Conservation (phyloP, 805 yeast genomes). For the Pichia nanzhaoensis region DNA sequence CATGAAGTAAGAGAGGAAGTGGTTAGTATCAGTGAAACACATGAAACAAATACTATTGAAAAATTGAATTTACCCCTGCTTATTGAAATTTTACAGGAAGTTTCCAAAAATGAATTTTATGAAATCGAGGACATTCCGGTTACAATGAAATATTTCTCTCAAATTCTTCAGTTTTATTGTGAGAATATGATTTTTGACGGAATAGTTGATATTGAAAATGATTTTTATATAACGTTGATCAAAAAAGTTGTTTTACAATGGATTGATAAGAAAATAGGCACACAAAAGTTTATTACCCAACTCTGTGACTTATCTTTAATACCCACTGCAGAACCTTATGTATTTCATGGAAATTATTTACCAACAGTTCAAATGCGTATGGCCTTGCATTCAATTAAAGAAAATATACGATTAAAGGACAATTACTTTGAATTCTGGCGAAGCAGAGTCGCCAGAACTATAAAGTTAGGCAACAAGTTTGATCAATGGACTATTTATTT, state of each 20-base stretch:
- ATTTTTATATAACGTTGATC: slow-evolving; percentile 20
- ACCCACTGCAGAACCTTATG: slow-evolving; percentile 23
- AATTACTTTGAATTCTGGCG: slow-evolving; percentile 19
- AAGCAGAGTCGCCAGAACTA: background rate
- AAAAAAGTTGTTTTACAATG: slow-evolving; percentile 17
- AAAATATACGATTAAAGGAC: slow-evolving; percentile 17
- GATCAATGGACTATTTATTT: background rate
- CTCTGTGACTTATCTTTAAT: slow-evolving; percentile 21
- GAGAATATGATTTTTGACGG: slow-evolving; percentile 17
- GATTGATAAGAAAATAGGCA: slow-evolving; percentile 10
- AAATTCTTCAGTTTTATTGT: slow-evolving; percentile 20
- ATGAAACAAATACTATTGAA: background rate
- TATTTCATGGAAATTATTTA: slow-evolving; percentile 11
- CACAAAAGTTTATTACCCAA: slow-evolving; percentile 17
- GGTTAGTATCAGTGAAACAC: background rate
- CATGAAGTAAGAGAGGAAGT: slow-evolving; percentile 2
- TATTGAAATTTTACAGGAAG: background rate
- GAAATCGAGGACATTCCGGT: slow-evolving; percentile 7
- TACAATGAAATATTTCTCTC: slow-evolving; percentile 23
- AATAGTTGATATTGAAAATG: slow-evolving; percentile 12
- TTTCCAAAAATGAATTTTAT: background rate
- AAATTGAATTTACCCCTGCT: background rate
- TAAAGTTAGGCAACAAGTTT: background rate
- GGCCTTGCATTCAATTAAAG: slow-evolving; percentile 20
- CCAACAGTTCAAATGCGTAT: slow-evolving; percentile 26